phyloP scores from a whole-genome alignment of 805 yeast genomes.

The Suhomyces xylopsoci region DNA sequence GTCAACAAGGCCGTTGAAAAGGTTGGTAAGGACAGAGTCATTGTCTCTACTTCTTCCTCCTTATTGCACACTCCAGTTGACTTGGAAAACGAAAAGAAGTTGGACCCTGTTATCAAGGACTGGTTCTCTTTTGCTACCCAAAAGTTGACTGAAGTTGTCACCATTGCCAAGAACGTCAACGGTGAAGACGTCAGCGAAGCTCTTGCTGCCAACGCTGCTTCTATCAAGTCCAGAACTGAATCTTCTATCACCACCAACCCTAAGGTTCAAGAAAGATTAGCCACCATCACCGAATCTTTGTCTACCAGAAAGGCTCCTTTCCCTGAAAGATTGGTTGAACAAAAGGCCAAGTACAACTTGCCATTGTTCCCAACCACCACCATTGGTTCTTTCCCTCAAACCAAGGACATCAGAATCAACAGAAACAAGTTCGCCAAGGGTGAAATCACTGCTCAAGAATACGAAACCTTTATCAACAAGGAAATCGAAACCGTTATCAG shows the following conservation, averaged over 20 bases:
- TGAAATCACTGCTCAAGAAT: constrained; percentile 88
- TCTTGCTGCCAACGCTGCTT: constrained; percentile 81
- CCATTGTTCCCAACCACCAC: constrained; percentile 99
- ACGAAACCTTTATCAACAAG: constrained; percentile 93
- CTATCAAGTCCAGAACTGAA: constrained; percentile 79
- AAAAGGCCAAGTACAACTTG: constrained; percentile 82
- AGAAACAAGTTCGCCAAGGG: constrained; percentile 99
- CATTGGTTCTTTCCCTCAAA: constrained; percentile 99
- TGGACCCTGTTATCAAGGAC: constrained; percentile 87
- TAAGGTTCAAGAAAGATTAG: constrained; percentile 83
- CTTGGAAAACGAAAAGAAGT: constrained; percentile 85
- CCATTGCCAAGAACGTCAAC: constrained; percentile 81
- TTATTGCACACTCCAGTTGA: constrained; percentile 98
- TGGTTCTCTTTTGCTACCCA: constrained; percentile 99
- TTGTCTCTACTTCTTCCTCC: constrained; percentile 94
- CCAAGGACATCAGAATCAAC: constrained; percentile 97
- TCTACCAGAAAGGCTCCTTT: constrained; percentile 85
- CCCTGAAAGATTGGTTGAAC: constrained; percentile 82
- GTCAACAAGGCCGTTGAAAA: constrained; percentile 80
- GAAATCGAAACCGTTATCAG: constrained; percentile 94
- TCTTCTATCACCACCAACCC: constrained; percentile 90
- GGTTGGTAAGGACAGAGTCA: constrained; percentile 81
- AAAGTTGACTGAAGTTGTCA: constrained; percentile 88
- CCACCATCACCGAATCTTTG: constrained; percentile 69
- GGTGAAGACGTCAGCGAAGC: constrained; percentile 76